Evolutionary conservation across 2,329 filamentous ascomycete species (phyloP), one percentile per base, ranked within the genome.

Genomic region (Blastomyces emzantsi): DNA sequence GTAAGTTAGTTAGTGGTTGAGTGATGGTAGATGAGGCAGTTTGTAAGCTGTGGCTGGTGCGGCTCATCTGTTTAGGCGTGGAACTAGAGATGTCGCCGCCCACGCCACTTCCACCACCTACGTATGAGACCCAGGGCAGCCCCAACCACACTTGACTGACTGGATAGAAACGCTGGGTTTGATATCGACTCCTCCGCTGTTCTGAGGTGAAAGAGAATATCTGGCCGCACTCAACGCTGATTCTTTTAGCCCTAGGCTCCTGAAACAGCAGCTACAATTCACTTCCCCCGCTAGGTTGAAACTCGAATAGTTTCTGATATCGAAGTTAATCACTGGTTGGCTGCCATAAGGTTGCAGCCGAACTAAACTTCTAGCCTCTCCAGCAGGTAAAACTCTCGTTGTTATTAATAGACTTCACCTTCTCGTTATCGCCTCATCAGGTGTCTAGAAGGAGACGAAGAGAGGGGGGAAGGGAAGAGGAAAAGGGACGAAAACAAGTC

Each of bases 1-100:
- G 33, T 8, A 2, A 2, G 28, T 30, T 4, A n/a, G 28, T 30
- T 30, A 8, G 33, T 8, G 7, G 3, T n/a, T n/a, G 33, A 5
- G 7, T 33, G 33, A 8, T 33, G 33, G 33, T 33, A 5, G 33
- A 33, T 5, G 7, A 8, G 7, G 22, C 19, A 28, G 49, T 22
- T 52, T 52, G 49, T 22, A 52, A 11, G 49, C 9, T 52, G 49
- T 52, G 49, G 49, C 49, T 52, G 49, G 49, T 52, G 49, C 49
- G 25, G 22, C 15, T 45, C 17, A n/a, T 45, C 4, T 4, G 28
- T 30, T n/a, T n/a, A 19, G 43, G 6, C 7, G 33, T 33, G 4
- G 33, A 33, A 8, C 33, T 33, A 33, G 33, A 5, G 33, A 33
- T 45, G 43, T 19, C 15, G 43, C 15, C 43, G 43, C 15, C 43